Conservation (phyloP, 2,329 filamentous ascomycete species). For the Lecanicillium sp. region DNA sequence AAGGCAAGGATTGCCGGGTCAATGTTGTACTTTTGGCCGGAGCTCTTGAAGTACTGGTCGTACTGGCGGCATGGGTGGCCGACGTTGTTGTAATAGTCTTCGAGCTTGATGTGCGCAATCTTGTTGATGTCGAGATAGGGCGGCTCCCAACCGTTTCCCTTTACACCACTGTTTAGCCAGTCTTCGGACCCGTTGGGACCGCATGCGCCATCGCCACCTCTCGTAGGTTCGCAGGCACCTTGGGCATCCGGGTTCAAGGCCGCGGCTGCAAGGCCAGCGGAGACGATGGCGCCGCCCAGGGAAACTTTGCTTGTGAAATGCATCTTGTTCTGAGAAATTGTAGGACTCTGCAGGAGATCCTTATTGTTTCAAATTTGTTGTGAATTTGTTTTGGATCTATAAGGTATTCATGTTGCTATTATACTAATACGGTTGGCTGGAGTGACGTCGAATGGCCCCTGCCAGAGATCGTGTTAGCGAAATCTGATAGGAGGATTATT, state of each 20-base stretch:
- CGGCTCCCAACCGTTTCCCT: constrained; percentile 22
- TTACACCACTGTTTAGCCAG: constrained; percentile 22
- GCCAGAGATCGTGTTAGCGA: too few species aligned
- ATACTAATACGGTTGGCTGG: too few species aligned
- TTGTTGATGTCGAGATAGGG: constrained; percentile 23
- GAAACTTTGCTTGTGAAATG: neutral
- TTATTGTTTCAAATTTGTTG: too few species aligned
- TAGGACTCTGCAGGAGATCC: too few species aligned
- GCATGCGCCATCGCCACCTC: constrained; percentile 14
- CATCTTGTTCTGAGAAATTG: too few species aligned
- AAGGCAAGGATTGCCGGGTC: constrained; percentile 26
- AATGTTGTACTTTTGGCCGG: constrained; percentile 21
- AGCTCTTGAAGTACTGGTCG: constrained; percentile 23
- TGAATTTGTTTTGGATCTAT: too few species aligned
- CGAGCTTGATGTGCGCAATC: constrained; percentile 18
- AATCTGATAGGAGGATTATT: too few species aligned
- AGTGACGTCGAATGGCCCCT: too few species aligned
- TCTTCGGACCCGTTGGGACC: constrained; percentile 18
- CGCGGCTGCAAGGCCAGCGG: constrained; percentile 1
- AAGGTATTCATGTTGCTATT: too few species aligned
- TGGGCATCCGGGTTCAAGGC: constrained; percentile 10
- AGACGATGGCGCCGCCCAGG: neutral
- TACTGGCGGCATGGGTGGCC: constrained; percentile 21
- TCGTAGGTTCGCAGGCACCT: constrained; percentile 14
- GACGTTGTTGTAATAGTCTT: constrained; percentile 18